Evolutionary conservation across 441 rosid genomes (phyloP).

Genomic region (Manihot esculenta): DNA sequence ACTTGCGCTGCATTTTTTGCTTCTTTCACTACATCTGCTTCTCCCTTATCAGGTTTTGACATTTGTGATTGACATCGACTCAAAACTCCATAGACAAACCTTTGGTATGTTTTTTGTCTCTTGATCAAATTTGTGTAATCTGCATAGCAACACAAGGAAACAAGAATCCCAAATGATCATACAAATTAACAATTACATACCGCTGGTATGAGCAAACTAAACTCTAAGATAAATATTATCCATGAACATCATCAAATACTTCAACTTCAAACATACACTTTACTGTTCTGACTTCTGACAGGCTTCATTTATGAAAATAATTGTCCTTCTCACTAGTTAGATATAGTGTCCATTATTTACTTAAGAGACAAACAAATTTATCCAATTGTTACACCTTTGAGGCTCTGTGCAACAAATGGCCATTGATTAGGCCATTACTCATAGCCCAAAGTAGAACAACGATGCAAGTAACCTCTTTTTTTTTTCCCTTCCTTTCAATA

Average conservation of each 20-base stretch:
- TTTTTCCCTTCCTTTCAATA: too few species aligned
- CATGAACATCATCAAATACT: not conserved
- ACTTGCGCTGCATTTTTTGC: conserved; percentile 31
- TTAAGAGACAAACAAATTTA: too few species aligned
- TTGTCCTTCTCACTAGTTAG: not conserved
- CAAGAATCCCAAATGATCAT: not conserved
- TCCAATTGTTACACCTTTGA: too few species aligned
- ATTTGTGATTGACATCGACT: conserved; percentile 44
- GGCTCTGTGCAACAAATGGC: too few species aligned
- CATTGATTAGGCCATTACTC: not conserved
- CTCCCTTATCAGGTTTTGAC: conserved; percentile 38
- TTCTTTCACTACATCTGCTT: conserved; percentile 24
- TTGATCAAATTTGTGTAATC: conserved; percentile 33
- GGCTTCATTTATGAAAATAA: too few species aligned
- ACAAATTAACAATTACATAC: not conserved
- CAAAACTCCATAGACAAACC: conserved; percentile 41
- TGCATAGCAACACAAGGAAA: conserved; percentile 21
- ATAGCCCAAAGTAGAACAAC: not conserved
- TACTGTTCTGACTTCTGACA: too few species aligned
- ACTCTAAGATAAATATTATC: not conserved
- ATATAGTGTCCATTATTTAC: not conserved
- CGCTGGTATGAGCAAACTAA: not conserved
- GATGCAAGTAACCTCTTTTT: too few species aligned
- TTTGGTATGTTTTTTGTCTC: conserved; percentile 37
- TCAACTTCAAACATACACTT: not conserved